Evolutionary conservation across 2,329 filamentous ascomycete genomes (phyloP).

Genomic region (Didymella pinodella): DNA sequence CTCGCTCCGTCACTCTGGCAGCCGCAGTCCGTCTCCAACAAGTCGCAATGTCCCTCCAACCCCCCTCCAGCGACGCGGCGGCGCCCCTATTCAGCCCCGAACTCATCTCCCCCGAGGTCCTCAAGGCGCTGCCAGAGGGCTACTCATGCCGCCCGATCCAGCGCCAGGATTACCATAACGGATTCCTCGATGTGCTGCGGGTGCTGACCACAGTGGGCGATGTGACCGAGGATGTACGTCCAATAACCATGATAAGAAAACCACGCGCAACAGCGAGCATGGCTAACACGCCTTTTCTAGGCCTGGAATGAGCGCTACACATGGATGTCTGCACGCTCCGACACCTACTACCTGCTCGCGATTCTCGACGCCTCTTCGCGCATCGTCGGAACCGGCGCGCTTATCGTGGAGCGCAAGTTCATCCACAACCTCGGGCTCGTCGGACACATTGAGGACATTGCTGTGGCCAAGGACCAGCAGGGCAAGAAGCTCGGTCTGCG

Average conservation of each 20-base stretch:
- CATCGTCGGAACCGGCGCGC: conserved; percentile 88
- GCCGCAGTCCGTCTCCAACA: conserved; percentile 10
- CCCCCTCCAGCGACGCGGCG: conserved; percentile 37
- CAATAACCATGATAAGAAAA: no score
- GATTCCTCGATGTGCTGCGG: conserved; percentile 89
- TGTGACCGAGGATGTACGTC: conserved; percentile 68
- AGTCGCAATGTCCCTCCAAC: conserved; percentile 15
- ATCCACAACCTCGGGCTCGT: conserved; percentile 84
- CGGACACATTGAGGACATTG: conserved; percentile 97
- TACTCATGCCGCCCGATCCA: conserved; percentile 85
- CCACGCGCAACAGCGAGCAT: not conserved
- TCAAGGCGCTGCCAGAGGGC: conserved; percentile 75
- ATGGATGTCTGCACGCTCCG: conserved; percentile 76
- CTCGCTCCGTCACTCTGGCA: conserved; percentile 9
- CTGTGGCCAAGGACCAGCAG: conserved; percentile 92
- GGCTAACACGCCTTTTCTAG: conserved; percentile 15
- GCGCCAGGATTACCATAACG: conserved; percentile 76
- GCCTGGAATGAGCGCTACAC: conserved; percentile 80
- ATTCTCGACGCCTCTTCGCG: conserved; percentile 75
- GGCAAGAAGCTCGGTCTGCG: conserved; percentile 94
- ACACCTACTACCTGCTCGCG: conserved; percentile 85
- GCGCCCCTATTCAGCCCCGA: conserved; percentile 75
- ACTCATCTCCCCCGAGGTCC: conserved; percentile 80
- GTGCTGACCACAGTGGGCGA: conserved; percentile 94
- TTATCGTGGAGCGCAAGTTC: conserved; percentile 94